phyloP scores from a whole-genome alignment of 768 basidiomycete genomes.

The Dictyophora rubrovolvata region DNA sequence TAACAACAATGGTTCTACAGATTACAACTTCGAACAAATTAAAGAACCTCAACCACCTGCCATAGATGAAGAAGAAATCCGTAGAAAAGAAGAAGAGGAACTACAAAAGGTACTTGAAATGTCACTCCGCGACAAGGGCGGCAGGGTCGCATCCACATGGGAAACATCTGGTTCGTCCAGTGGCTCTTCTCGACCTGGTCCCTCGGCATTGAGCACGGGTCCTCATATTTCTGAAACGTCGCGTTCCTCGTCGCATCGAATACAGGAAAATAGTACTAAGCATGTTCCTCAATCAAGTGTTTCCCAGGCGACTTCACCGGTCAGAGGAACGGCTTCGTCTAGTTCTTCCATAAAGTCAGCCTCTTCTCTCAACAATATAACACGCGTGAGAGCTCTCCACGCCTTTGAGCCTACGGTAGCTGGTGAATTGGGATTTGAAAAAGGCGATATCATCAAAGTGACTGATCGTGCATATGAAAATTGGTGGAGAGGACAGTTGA shows the following conservation, averaged over 20 bases:
- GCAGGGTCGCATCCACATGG: slow-evolving; percentile 41
- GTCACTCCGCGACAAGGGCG: slow-evolving; percentile 87
- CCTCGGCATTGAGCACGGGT: not conserved
- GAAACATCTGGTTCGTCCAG: slow-evolving; percentile 22
- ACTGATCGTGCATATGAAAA: slow-evolving; percentile 90
- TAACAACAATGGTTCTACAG: not conserved
- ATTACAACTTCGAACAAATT: slow-evolving; percentile 46
- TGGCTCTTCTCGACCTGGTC: slow-evolving; percentile 1
- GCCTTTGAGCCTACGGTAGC: slow-evolving; percentile 80
- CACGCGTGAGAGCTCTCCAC: slow-evolving; percentile 82
- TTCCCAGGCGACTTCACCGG: slow-evolving; percentile 17
- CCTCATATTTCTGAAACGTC: not conserved
- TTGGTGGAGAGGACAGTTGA: slow-evolving; percentile 94
- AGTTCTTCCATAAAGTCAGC: slow-evolving; percentile 13
- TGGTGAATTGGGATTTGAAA: slow-evolving; percentile 85
- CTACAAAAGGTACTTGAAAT: slow-evolving; percentile 87
- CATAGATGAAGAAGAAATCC: slow-evolving; percentile 65
- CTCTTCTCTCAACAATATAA: slow-evolving; percentile 36
- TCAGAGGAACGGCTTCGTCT: slow-evolving; percentile 16
- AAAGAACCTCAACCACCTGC: slow-evolving; percentile 53
- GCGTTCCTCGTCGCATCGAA: not conserved
- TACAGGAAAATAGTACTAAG: slow-evolving; percentile 4
- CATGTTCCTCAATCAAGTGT: slow-evolving; percentile 6
- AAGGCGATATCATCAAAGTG: slow-evolving; percentile 90
- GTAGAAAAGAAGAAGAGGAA: slow-evolving; percentile 87